Evolutionary conservation across 2,329 filamentous ascomycete genomes (phyloP), one percentile per base, ranked within the genome.

Genomic region (Diaporthe longicolla): DNA sequence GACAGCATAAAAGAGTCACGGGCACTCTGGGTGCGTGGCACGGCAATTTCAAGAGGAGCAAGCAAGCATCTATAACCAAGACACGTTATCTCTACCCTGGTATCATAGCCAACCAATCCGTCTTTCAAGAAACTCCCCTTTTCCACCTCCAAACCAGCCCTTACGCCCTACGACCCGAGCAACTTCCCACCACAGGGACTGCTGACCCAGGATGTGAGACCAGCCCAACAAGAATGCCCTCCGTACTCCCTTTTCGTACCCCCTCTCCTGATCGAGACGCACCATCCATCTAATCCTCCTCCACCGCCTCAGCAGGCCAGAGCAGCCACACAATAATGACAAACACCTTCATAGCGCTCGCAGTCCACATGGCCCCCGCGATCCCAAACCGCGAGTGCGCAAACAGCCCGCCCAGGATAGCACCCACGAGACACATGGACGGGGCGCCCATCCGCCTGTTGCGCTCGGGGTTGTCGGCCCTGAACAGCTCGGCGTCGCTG

Each of bases 251-350:
- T 9, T 37, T 11, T 37, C 35, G 2, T 37, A 11, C 11, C 10
- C 35, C 58, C 58, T 4, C 7, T n/a, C 43, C n/a, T 10, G 4
- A n/a, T 17, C 5, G 9, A 8, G 1, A n/a, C 24, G 3, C 0
- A 2, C 45, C 21, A 48, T 7, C n/a, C 19, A 7, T 21, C 43
- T 63, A 63, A 24, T 63, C 43, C 7, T 70, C 66, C 32, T 52
- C 43, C 8, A 4, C 24, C 40, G 58, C 35, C 43, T 88, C 87
- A 0, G 82, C 85, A 5, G 87, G 89, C 92, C 92, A 94, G 1
- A 88, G 76, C 21, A 90, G 82, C 92, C 92, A 93, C 0, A 87
- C 83, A 2, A 89, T 29, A 0, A 90, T 85, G 74, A 92, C 89
- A 2, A 82, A 52, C 1, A 87, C 77, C 82, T 94, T 93, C 61